A percentile compares a stretch with the other conserved stretches of the same genome.
These are phyloP conservation scores for Monosporascus cannonballus DNA, from an alignment of 2,329 filamentous ascomycete genomes.

Conservation along the genomic window DNA sequence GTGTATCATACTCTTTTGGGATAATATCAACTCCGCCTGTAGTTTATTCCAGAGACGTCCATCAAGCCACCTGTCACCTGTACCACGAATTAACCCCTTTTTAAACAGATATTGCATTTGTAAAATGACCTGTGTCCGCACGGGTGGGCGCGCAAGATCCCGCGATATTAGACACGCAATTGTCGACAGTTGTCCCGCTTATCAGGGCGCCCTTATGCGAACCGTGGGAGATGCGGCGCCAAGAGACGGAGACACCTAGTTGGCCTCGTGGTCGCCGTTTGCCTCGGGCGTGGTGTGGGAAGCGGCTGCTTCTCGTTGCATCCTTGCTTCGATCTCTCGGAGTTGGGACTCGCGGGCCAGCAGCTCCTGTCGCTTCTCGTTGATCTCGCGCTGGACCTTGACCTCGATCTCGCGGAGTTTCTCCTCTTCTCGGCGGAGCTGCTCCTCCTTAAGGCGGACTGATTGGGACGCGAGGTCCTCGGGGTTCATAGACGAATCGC, in stretches of 20 bases:
- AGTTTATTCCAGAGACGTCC: slow-evolving; percentile 25
- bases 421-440: slow-evolving; percentile 98
- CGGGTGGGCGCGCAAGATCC: slow-evolving; percentile 13
- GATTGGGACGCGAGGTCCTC: slow-evolving; percentile 96
- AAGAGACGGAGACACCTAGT: slow-evolving; percentile 28
- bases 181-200: slow-evolving; percentile 19
- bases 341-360: slow-evolving; percentile 96
- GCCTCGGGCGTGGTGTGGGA: slow-evolving; percentile 38
- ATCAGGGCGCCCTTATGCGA: slow-evolving; percentile 17
- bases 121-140: slow-evolving; percentile 19
- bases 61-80: slow-evolving; percentile 19
- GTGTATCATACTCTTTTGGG: slow-evolving; percentile 19
- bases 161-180: slow-evolving; percentile 27
- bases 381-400: slow-evolving; percentile 99
- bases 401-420: slow-evolving; percentile 99
- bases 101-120: slow-evolving; percentile 18
- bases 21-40: slow-evolving; percentile 17
- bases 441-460: slow-evolving; percentile 98
- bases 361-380: slow-evolving; percentile 98
- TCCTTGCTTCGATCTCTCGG: slow-evolving; percentile 96
- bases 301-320: slow-evolving; percentile 71
- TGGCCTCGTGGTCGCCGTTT: slow-evolving; percentile 50
- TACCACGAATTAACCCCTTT: slow-evolving; percentile 18
- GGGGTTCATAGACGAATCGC: slow-evolving; percentile 91
- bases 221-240: slow-evolving; percentile 20